These are phyloP conservation scores for Arthrinium puccinioides DNA, from an alignment of 2,329 filamentous ascomycete genomes.

Conservation along the genomic window DNA sequence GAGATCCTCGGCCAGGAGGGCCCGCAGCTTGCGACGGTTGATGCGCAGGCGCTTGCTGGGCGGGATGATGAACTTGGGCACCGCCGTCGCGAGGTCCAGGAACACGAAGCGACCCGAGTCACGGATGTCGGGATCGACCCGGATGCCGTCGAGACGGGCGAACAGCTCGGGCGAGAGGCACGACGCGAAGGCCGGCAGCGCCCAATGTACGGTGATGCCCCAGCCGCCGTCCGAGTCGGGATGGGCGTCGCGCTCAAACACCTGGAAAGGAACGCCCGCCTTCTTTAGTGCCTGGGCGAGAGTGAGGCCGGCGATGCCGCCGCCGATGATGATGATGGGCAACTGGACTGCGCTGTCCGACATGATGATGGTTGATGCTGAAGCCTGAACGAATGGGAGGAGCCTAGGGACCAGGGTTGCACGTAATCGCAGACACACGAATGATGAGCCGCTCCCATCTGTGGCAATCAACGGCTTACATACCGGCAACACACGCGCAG, in stretches of 20 bases:
- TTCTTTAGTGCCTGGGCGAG: constrained; percentile 3
- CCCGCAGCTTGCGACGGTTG: constrained; percentile 26
- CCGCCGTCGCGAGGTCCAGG: constrained; percentile 29
- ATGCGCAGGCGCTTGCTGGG: constrained; percentile 27
- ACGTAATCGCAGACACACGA: no score
- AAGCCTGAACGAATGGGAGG: no score
- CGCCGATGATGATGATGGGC: constrained; percentile 6
- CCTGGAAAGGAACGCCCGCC: constrained; percentile 9
- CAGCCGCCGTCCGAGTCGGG: constrained; percentile 35
- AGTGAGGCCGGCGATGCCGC: constrained; percentile 6
- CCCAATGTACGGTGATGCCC: constrained; percentile 56
- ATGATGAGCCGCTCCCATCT: no score
- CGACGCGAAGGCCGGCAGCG: constrained; percentile 27
- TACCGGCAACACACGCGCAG: no score
- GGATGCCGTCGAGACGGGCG: constrained; percentile 5
- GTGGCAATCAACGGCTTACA: no score
- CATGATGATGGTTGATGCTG: no score
- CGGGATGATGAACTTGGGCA: constrained; percentile 30
- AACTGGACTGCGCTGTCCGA: no score
- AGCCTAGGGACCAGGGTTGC: no score
- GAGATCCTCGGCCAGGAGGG: constrained; percentile 20
- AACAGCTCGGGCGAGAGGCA: constrained; percentile 14
- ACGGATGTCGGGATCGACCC: constrained; percentile 13
- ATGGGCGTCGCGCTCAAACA: not conserved
- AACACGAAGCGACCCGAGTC: constrained; percentile 32